Evolutionary conservation across 352 stramenopile species (phyloP), one percentile per base, ranked within the genome.

Genomic region (Phytophthora pini): DNA sequence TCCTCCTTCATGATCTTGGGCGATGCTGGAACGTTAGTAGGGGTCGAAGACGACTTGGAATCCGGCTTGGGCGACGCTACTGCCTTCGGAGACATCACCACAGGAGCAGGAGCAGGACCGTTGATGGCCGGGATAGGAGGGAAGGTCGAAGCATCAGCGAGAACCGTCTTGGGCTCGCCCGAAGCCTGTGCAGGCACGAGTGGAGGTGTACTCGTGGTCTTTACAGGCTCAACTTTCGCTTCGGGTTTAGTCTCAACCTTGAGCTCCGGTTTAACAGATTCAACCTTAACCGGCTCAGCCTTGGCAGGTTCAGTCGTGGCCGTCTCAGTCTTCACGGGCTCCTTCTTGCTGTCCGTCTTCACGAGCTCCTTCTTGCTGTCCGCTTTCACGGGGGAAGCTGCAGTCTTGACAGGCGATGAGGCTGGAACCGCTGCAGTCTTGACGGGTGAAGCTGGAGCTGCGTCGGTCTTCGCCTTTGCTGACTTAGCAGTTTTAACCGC

Each of bases 1-100:
- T 70, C 66, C 39, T 65, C 56, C 4, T 74, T 68, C 12, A 70
- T 36, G 38, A 65, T 56, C 53, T 73, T 75, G 2, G 69, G 50
- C 1, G 48, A 52, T 17, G 50, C 12, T 15, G 65, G 48, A 24
- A 44, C 48, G 13, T 53, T 41, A 4, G 61, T 44, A 17, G 43
- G 20, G 11, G 56, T 57, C 26, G 45, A n/a, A 32, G 50, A 20
- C 17, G 38, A 36, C 29, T 58, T 55, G 6, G 36, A 3, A 24
- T 29, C 58, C 6, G 54, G 47, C 61, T 66, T 61, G 3, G 53
- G 36, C 10, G 44, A 55, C 9, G 57, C 22, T 15, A 59, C 34
- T 24, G 66, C 15, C 50, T 72, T 61, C 7, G 66, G 49, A 11
- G 64, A 65, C 22, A 53, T 6, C 39, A 62, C 56, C 13, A 66